Evolutionary conservation across 1,284 basidiomycete genomes (phyloP).

Genomic region (Sphaerobolus stellatus): DNA sequence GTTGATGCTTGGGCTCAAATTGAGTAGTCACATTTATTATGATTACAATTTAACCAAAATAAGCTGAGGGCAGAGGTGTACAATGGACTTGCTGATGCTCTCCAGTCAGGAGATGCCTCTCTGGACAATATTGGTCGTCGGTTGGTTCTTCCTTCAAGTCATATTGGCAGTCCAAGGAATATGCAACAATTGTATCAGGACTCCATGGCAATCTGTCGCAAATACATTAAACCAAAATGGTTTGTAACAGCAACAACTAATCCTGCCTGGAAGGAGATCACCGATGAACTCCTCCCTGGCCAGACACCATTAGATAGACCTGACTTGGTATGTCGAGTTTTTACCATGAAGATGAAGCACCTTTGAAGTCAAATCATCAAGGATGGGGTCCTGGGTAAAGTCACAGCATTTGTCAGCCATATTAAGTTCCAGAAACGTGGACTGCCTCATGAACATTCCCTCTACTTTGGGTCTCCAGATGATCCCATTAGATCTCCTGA

Average conservation of each 20-base stretch:
- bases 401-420: conserved; percentile 39
- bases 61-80: conserved; percentile 38
- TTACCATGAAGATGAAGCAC: conserved; percentile 40
- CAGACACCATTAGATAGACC: conserved; percentile 44
- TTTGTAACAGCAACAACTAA: conserved; percentile 51
- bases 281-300: conserved; percentile 35
- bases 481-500: conserved; percentile 28
- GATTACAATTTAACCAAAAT: conserved; percentile 35
- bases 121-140: conserved; percentile 34
- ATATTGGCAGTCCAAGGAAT: conserved; percentile 36
- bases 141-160: conserved; percentile 41
- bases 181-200: conserved; percentile 47
- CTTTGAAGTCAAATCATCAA: conserved; percentile 34
- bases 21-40: conserved; percentile 27
- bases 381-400: conserved; percentile 31
- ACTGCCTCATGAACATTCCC: conserved; percentile 45
- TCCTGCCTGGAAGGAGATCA: conserved; percentile 46
- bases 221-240: conserved; percentile 36
- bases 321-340: conserved; percentile 46
- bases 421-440: conserved; percentile 54
- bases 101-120: conserved; percentile 25
- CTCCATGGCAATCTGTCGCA: conserved; percentile 40
- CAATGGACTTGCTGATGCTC: conserved; percentile 38
- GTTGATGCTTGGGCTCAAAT: conserved; percentile 32
- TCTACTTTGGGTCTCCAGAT: conserved; percentile 26